Evolutionary conservation across 129 eudicot genomes (phyloP).

Genomic region (Flaveria robusta): DNA sequence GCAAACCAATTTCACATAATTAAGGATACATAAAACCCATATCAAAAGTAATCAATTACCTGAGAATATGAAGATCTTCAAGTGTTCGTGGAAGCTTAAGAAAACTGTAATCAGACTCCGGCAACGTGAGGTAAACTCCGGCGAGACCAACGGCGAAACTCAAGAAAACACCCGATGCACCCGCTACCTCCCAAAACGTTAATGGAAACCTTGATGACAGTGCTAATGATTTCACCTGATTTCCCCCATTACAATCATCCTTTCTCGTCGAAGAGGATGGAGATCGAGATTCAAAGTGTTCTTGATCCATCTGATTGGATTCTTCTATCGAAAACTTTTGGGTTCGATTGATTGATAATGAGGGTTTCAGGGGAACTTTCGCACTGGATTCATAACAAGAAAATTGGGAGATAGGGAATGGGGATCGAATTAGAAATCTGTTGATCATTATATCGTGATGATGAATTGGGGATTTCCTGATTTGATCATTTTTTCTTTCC

Average conservation of each 20-base stretch:
- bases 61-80: constrained; percentile 73
- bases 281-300: constrained; percentile 28
- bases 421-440: background rate
- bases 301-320: constrained; percentile 31
- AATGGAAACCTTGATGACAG: constrained; percentile 57
- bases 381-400: constrained; percentile 1
- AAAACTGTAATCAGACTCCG: constrained; percentile 86
- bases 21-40: too few species aligned
- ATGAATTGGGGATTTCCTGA: constrained; percentile 22
- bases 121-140: constrained; percentile 76
- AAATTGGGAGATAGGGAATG: constrained; percentile 11
- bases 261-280: constrained; percentile 13
- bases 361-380: constrained; percentile 1
- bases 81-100: constrained; percentile 86
- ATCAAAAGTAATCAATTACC: constrained; percentile 36
- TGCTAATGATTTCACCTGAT: constrained; percentile 2
- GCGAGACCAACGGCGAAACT: constrained; percentile 58
- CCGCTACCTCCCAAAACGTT: constrained; percentile 53
- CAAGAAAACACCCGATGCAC: constrained; percentile 57
- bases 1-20: too few species aligned
- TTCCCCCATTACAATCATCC: constrained; percentile 33
- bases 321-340: background rate
- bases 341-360: constrained; percentile 4
- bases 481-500: background rate
- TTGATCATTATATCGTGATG: constrained; percentile 22